These are phyloP conservation scores for Nakazawaea holstii DNA, from an alignment of 805 yeast genomes.

Conservation along the genomic window DNA sequence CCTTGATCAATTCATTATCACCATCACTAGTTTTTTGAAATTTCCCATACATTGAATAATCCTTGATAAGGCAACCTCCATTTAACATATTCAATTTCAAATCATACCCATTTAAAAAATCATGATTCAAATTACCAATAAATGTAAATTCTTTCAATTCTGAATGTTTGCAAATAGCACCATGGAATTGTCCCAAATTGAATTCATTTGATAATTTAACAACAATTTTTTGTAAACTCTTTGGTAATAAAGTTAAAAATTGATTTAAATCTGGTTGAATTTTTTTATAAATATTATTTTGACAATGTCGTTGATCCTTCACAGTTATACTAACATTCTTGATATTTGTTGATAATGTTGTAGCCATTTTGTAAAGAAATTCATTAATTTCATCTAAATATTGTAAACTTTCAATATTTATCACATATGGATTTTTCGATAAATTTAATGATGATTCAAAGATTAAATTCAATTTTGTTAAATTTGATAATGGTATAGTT, in stretches of 20 bases:
- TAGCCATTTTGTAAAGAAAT: neutral
- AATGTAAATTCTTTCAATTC: neutral
- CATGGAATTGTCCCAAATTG: constrained; percentile 1
- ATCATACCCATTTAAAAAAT: neutral
- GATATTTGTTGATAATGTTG: neutral
- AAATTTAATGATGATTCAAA: constrained; percentile 2
- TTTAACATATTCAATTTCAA: constrained; percentile 4
- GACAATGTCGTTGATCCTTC: neutral
- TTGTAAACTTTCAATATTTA: neutral
- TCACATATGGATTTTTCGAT: constrained; percentile 4
- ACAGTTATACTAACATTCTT: neutral
- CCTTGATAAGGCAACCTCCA: constrained; percentile 1
- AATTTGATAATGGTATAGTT: neutral
- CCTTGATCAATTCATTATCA: neutral
- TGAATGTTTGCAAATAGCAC: neutral
- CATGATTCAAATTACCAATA: constrained; percentile 1
- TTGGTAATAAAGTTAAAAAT: neutral
- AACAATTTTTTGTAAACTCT: neutral
- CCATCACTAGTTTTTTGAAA: neutral
- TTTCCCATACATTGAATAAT: constrained; percentile 7
- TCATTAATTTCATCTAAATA: neutral
- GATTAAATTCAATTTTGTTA: neutral
- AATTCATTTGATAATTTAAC: constrained; percentile 5
- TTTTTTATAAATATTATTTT: neutral
- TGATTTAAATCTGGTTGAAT: constrained; percentile 4